These are phyloP conservation scores for Arthrobotrys pseudoclavata DNA, from an alignment of 2,329 filamentous ascomycete genomes.

Conservation along the genomic window DNA sequence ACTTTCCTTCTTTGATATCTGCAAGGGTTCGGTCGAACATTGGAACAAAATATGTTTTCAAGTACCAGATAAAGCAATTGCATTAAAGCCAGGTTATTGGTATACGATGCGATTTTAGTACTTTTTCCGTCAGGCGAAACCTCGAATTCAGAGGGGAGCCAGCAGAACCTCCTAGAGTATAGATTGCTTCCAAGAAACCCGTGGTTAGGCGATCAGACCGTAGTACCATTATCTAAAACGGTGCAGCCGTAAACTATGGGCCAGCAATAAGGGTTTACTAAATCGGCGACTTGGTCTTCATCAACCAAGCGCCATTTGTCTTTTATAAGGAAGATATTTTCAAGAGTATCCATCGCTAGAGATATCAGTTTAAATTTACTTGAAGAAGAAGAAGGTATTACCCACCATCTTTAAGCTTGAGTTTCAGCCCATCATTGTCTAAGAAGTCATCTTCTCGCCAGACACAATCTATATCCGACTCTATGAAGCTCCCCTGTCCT, in stretches of 20 bases:
- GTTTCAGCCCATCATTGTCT: background rate
- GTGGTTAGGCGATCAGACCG: too few species aligned
- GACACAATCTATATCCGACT: background rate
- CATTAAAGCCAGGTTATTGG: background rate
- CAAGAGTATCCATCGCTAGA: background rate
- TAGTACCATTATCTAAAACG: background rate
- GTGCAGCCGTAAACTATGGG: background rate
- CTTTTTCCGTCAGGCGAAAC: background rate
- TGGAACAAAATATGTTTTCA: background rate
- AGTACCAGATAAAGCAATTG: background rate
- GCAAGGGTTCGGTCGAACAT: constrained; percentile 1
- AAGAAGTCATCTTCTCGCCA: constrained; percentile 1
- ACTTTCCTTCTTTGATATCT: background rate
- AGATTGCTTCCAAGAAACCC: background rate
- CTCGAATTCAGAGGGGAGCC: constrained; percentile 2
- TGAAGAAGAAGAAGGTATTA: too few species aligned
- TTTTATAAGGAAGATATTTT: background rate
- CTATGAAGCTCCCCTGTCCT: background rate
- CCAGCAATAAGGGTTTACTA: background rate
- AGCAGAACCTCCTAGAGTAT: background rate
- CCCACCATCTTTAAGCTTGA: background rate
- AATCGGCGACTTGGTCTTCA: background rate
- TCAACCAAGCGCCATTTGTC: background rate
- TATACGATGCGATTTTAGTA: background rate
- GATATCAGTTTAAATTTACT: background rate